These are phyloP conservation scores for Trichoderma cornu-damae DNA, from an alignment of 2,329 filamentous ascomycete genomes.

Conservation along the genomic window DNA sequence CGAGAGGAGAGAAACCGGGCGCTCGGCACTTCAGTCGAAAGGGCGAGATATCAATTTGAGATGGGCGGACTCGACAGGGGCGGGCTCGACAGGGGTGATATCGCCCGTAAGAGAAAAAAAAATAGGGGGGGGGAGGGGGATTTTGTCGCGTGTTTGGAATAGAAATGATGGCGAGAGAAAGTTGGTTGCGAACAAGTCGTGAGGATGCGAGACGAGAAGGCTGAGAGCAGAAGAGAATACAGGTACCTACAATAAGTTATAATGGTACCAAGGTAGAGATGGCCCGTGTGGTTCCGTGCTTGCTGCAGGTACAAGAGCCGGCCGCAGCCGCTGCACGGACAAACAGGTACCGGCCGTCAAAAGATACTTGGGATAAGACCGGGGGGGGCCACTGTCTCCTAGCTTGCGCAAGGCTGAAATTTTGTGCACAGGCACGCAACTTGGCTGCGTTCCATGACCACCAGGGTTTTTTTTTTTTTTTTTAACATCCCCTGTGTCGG, in stretches of 20 bases:
- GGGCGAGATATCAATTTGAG: background rate
- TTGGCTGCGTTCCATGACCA: conserved; percentile 1
- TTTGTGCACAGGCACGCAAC: conserved; percentile 18
- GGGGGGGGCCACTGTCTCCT: background rate
- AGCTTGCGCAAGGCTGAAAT: conserved; percentile 24
- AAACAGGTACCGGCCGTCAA: background rate
- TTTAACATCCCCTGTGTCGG: background rate
- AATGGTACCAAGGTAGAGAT: too few species aligned
- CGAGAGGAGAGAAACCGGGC: background rate
- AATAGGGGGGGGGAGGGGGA: too few species aligned
- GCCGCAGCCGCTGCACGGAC: background rate
- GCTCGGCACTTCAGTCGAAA: conserved; percentile 1
- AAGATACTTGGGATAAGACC: conserved; percentile 12
- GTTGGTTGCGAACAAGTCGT: conserved; percentile 13
- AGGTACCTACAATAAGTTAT: too few species aligned
- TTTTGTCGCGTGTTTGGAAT: too few species aligned
- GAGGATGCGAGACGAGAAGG: conserved; percentile 10
- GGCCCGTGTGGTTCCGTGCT: background rate
- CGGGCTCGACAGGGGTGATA: background rate
- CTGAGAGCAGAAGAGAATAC: conserved; percentile 7
- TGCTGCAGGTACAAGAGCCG: conserved; percentile 7
- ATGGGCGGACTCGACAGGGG: background rate
- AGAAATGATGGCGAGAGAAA: background rate
- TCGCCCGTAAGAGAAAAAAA: too few species aligned
- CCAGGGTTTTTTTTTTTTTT: too few species aligned